Conservation (phyloP, 345 rosid species). For the Pelargonium nanum region DNA sequence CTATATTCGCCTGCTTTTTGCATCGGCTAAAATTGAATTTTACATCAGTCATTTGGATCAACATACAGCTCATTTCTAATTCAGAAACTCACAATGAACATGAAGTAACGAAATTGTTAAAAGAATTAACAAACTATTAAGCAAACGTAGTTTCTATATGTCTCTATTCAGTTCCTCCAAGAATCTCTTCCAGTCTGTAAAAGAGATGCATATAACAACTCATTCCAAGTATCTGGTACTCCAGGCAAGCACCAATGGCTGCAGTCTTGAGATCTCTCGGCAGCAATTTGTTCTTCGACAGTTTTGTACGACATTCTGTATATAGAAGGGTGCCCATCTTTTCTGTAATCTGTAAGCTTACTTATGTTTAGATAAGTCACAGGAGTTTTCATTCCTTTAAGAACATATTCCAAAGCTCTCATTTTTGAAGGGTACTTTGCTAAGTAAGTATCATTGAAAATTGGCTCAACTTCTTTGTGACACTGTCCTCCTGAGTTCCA, state of each 20-base stretch:
- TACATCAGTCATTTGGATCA: background rate
- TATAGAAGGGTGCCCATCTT: conserved; percentile 81
- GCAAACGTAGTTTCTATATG: background rate
- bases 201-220: conserved; percentile 57
- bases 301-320: conserved; percentile 49
- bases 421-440: conserved; percentile 75
- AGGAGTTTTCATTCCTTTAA: conserved; percentile 51
- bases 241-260: conserved; percentile 97
- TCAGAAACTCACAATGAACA: background rate
- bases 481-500: conserved; percentile 93
- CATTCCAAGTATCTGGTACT: conserved; percentile 85
- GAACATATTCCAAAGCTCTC: conserved; percentile 53
- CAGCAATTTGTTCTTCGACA: conserved; percentile 33
- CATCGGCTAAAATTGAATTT: background rate
- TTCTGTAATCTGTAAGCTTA: conserved; percentile 64
- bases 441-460: conserved; percentile 37
- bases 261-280: conserved; percentile 67
- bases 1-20: background rate
- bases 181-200: conserved; percentile 41
- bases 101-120: background rate
- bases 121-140: background rate
- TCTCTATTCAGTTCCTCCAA: conserved; percentile 12
- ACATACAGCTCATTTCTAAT: too few relatives aligned
- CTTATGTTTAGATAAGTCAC: conserved; percentile 65
- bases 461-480: conserved; percentile 67